A percentile compares a stretch with the other conserved stretches of the same genome.
Evolutionary conservation across 257 asterid species (phyloP).

Genomic region (Capsicum baccatum): DNA sequence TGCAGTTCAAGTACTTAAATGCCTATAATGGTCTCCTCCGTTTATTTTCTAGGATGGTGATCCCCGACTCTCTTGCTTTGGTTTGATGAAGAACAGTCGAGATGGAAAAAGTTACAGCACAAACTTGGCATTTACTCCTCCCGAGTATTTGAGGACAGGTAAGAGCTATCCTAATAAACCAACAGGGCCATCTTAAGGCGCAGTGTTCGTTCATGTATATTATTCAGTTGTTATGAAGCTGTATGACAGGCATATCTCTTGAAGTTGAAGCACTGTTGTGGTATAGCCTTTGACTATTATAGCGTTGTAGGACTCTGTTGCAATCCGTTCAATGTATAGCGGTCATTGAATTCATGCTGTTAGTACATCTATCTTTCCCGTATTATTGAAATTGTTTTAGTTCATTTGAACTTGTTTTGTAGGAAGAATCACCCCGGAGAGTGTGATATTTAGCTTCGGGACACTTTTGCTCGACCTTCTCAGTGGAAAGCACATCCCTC

Average conservation of each 20-base stretch:
- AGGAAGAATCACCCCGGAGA: constrained; percentile 90
- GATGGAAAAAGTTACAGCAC: constrained; percentile 89
- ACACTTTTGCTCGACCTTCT: constrained; percentile 93
- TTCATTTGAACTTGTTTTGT: constrained; percentile 34
- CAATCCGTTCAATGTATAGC: background rate
- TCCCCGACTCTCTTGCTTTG: constrained; percentile 82
- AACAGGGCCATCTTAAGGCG: background rate
- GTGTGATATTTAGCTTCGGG: constrained; percentile 92
- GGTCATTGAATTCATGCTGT: background rate
- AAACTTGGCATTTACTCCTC: constrained; percentile 80
- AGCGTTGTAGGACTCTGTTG: constrained; percentile 16
- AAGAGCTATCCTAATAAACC: background rate
- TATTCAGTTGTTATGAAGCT: background rate
- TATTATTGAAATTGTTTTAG: background rate
- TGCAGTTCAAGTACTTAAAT: constrained; percentile 14
- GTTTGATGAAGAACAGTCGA: constrained; percentile 74
- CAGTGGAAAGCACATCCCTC: constrained; percentile 96
- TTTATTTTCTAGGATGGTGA: constrained; percentile 64
- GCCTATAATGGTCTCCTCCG: background rate
- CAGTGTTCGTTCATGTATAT: background rate
- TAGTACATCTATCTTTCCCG: background rate
- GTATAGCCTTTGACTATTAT: background rate
- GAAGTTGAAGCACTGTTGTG: background rate
- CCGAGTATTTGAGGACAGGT: constrained; percentile 77
- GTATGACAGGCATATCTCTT: background rate